Evolutionary conservation across 2,329 filamentous ascomycete genomes (phyloP).

Genomic region (Aureobasidium sp.): DNA sequence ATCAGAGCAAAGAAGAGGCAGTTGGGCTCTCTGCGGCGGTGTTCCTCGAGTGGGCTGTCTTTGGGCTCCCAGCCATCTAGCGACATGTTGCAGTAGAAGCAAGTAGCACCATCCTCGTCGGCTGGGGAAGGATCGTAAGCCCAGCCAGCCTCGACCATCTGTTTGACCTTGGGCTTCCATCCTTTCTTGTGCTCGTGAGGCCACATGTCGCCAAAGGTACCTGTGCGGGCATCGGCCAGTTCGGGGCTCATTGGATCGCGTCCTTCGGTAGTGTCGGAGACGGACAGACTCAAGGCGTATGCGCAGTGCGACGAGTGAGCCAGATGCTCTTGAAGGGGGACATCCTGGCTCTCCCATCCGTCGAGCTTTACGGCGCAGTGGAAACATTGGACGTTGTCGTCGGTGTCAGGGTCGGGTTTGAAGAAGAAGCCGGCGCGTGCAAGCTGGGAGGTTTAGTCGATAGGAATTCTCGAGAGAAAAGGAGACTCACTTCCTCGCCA

Average conservation of each 20-base stretch:
- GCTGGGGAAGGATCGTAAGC: constrained; percentile 80
- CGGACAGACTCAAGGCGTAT: constrained; percentile 67
- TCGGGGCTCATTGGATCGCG: constrained; percentile 62
- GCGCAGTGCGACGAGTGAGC: constrained; percentile 76
- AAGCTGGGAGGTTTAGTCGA: constrained; percentile 49
- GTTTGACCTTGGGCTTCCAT: constrained; percentile 83
- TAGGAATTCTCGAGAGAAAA: constrained; percentile 2
- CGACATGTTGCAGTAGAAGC: constrained; percentile 80
- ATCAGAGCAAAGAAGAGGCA: constrained; percentile 77
- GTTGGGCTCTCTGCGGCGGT: constrained; percentile 67
- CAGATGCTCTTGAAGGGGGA: constrained; percentile 76
- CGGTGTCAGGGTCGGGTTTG: constrained; percentile 63
- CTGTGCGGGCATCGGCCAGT: constrained; percentile 69
- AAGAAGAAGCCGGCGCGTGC: constrained; percentile 90
- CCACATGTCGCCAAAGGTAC: constrained; percentile 81
- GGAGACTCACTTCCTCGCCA: constrained; percentile 52
- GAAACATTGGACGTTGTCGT: constrained; percentile 88
- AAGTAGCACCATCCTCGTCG: constrained; percentile 83
- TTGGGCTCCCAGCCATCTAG: constrained; percentile 92
- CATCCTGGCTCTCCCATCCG: constrained; percentile 84
- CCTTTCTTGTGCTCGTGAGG: constrained; percentile 81
- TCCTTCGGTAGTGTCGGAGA: constrained; percentile 50
- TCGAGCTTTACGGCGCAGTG: constrained; percentile 77
- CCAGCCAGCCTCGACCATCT: constrained; percentile 91
- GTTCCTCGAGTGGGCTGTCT: constrained; percentile 88